Conservation (phyloP, 139 green algal species). For the Dunaliella primolecta region DNA sequence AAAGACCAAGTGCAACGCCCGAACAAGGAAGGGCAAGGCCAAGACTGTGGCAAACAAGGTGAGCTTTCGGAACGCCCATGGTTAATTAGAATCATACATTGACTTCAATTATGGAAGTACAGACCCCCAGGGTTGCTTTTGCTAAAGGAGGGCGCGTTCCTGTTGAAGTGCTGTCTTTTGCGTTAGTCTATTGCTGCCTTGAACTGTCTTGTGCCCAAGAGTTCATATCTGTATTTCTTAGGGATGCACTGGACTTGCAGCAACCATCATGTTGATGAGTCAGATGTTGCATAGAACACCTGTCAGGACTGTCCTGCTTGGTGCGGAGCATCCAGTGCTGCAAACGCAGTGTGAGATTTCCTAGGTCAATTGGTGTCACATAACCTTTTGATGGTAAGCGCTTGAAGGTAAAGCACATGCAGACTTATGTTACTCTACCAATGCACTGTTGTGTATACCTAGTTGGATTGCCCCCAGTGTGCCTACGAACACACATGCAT, state of each 20-base stretch:
- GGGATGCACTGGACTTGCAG: too few species aligned
- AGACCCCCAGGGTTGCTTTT: neutral
- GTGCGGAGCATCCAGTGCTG: neutral
- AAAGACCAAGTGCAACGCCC: conserved; percentile 95
- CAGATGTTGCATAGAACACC: neutral
- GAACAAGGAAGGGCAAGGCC: conserved; percentile 87
- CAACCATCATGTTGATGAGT: neutral
- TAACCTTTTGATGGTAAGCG: neutral
- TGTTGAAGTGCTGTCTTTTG: neutral
- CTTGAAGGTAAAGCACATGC: neutral
- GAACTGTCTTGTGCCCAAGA: too few species aligned
- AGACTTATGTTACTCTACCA: neutral
- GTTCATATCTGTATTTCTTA: too few species aligned
- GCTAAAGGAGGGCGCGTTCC: neutral
- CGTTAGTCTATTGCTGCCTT: neutral
- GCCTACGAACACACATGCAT: neutral
- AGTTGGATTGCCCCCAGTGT: neutral
- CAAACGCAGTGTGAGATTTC: too few species aligned
- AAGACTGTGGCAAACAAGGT: conserved; percentile 71
- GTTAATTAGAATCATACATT: too few species aligned
- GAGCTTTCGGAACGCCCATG: too few species aligned
- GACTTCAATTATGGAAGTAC: neutral
- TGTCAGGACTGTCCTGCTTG: neutral
- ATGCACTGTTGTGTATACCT: neutral
- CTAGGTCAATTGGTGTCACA: too few species aligned